These are phyloP conservation scores for Talaromyces amestolkiae DNA, from an alignment of 2,329 filamentous ascomycete species.

Conservation along the genomic window DNA sequence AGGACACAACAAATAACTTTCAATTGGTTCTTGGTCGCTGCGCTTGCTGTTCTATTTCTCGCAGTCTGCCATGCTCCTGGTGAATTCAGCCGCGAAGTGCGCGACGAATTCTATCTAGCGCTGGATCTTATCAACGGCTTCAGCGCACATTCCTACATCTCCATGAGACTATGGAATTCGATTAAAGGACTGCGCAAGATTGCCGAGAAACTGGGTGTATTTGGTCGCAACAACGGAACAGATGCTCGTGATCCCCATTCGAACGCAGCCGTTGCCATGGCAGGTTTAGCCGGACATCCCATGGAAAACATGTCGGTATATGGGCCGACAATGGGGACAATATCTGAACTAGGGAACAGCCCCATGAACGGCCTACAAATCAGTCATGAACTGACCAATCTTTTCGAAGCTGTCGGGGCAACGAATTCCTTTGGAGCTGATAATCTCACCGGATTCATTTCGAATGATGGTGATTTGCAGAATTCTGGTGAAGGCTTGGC, in stretches of 20 bases:
- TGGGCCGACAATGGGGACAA: conserved; percentile 35
- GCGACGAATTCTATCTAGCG: conserved; percentile 66
- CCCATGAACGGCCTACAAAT: conserved; percentile 60
- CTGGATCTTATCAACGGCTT: conserved; percentile 63
- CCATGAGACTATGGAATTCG: conserved; percentile 63
- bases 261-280: conserved; percentile 64
- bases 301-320: conserved; percentile 58
- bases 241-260: conserved; percentile 57
- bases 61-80: conserved; percentile 63
- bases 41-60: conserved; percentile 62
- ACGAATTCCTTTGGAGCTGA: conserved; percentile 45
- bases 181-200: conserved; percentile 63
- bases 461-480: conserved; percentile 37
- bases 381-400: conserved; percentile 58
- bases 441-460: conserved; percentile 40
- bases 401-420: conserved; percentile 63
- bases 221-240: conserved; percentile 37
- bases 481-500: conserved; percentile 46
- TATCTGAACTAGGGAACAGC: conserved; percentile 48
- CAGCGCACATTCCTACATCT: conserved; percentile 60
- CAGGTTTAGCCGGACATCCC: conserved; percentile 61
- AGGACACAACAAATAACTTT: conserved; percentile 62
- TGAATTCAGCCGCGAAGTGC: conserved; percentile 59
- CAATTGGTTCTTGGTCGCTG: conserved; percentile 66
- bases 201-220: conserved; percentile 59